phyloP scores from a whole-genome alignment of 768 basidiomycete species.

The Tricholoma terreum region DNA sequence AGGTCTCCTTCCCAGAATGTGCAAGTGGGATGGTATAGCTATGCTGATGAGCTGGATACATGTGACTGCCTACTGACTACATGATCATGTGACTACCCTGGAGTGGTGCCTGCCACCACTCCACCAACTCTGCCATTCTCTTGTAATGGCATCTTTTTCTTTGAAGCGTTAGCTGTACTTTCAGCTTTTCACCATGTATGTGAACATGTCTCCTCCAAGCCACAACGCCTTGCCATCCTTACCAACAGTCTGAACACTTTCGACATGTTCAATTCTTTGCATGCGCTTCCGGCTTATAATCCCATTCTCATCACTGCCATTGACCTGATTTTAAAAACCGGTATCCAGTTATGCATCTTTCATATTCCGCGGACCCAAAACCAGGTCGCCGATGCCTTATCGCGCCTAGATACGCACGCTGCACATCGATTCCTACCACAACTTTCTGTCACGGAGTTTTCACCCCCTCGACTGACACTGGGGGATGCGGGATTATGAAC shows the following conservation, averaged over 20 bases:
- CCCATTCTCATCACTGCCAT: conserved; percentile 14
- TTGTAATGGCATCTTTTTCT: conserved; percentile 14
- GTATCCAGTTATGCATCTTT: conserved; percentile 21
- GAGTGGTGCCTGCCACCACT: too few species aligned
- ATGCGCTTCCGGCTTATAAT: conserved; percentile 9
- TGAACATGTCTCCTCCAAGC: background rate
- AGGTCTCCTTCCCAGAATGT: too few species aligned
- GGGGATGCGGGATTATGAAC: too few species aligned
- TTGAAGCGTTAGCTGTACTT: conserved; percentile 21
- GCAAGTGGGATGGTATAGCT: too few species aligned
- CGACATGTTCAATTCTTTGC: conserved; percentile 17
- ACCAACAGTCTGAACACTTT: conserved; percentile 22
- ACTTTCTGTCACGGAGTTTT: conserved; percentile 7
- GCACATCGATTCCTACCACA: background rate
- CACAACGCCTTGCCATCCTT: conserved; percentile 15
- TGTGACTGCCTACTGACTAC: too few species aligned
- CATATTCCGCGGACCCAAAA: conserved; percentile 25
- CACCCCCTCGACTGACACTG: conserved; percentile 10
- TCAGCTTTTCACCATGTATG: conserved; percentile 8
- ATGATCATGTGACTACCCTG: too few species aligned
- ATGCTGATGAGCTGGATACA: too few species aligned
- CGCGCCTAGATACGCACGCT: conserved; percentile 5
- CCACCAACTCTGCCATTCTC: background rate
- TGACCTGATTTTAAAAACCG: conserved; percentile 9
- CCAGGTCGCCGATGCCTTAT: conserved; percentile 29